phyloP scores from a whole-genome alignment of 345 rosid species.

The Carallia brachiata region DNA sequence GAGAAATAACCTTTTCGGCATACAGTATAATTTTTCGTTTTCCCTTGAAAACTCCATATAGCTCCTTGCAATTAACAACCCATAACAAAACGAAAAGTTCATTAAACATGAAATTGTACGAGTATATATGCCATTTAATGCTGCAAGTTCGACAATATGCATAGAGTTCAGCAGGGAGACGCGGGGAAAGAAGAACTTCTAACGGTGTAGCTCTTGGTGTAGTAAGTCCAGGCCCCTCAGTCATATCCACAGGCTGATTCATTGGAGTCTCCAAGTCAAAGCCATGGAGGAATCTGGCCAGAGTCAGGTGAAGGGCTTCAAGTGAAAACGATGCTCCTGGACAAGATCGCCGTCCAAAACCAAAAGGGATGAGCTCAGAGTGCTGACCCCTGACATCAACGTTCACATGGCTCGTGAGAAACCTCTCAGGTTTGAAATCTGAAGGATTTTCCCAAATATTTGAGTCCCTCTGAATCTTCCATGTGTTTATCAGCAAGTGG shows the following conservation, averaged over 20 bases:
- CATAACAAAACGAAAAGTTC: too few species aligned
- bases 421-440: conserved; percentile 20
- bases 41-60: too few species aligned
- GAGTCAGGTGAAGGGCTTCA: conserved; percentile 7
- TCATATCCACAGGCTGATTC: conserved; percentile 15
- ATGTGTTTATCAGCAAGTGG: conserved; percentile 44
- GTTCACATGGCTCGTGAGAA: conserved; percentile 16
- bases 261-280: conserved; percentile 1
- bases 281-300: conserved; percentile 10
- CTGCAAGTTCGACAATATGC: not conserved
- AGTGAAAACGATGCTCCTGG: conserved; percentile 14
- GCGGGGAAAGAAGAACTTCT: conserved; percentile 17
- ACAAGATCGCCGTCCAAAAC: conserved; percentile 18
- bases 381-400: conserved; percentile 21
- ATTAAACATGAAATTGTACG: too few species aligned
- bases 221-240: conserved; percentile 2
- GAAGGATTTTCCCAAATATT: conserved; percentile 7
- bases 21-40: too few species aligned
- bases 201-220: conserved; percentile 18
- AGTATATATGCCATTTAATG: not conserved
- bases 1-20: too few species aligned
- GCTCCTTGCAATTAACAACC: too few species aligned
- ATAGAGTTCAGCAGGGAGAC: conserved; percentile 11
- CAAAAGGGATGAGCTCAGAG: conserved; percentile 24
- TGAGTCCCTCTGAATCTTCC: conserved; percentile 47